Percentiles rank a stretch among this genome's conserved stretches.
These are phyloP conservation scores for Schwanniomyces sp. DNA, from an alignment of 805 yeast genomes.

Conservation along the genomic window DNA sequence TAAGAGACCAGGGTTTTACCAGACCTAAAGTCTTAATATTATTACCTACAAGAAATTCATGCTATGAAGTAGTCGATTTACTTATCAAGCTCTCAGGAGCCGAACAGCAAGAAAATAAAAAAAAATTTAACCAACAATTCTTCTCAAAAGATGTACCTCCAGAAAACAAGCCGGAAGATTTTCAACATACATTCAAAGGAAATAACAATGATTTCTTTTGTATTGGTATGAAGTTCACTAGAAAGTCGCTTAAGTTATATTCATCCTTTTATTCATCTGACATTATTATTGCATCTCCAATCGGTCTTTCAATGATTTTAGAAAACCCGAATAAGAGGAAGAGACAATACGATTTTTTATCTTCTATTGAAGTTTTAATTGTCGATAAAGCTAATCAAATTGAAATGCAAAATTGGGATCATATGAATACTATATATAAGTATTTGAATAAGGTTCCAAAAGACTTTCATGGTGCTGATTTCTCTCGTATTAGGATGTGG, in stretches of 20 bases:
- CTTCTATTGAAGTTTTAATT: conserved; percentile 81
- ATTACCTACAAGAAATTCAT: conserved; percentile 80
- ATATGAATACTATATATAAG: conserved; percentile 62
- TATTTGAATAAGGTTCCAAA: conserved; percentile 77
- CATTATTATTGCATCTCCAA: conserved; percentile 85
- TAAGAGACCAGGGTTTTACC: conserved; percentile 92
- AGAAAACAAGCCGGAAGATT: conserved; percentile 75
- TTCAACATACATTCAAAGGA: conserved; percentile 76
- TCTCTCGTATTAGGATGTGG: conserved; percentile 91
- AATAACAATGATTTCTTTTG: conserved; percentile 91
- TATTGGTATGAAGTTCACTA: conserved; percentile 84
- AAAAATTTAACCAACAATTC: conserved; percentile 73
- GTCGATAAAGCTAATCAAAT: conserved; percentile 84
- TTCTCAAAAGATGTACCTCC: conserved; percentile 50
- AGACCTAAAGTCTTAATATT: conserved; percentile 84
- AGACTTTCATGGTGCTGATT: conserved; percentile 78
- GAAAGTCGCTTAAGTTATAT: conserved; percentile 82
- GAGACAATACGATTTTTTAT: conserved; percentile 75
- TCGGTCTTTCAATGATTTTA: conserved; percentile 75
- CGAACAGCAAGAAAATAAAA: conserved; percentile 77
- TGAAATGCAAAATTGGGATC: conserved; percentile 93
- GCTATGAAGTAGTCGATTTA: conserved; percentile 64
- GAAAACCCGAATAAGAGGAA: conserved; percentile 58
- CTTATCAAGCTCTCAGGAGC: conserved; percentile 63
- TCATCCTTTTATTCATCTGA: conserved; percentile 84